phyloP scores from a whole-genome alignment of 2,329 filamentous ascomycete genomes.

The Botrytis aclada region DNA sequence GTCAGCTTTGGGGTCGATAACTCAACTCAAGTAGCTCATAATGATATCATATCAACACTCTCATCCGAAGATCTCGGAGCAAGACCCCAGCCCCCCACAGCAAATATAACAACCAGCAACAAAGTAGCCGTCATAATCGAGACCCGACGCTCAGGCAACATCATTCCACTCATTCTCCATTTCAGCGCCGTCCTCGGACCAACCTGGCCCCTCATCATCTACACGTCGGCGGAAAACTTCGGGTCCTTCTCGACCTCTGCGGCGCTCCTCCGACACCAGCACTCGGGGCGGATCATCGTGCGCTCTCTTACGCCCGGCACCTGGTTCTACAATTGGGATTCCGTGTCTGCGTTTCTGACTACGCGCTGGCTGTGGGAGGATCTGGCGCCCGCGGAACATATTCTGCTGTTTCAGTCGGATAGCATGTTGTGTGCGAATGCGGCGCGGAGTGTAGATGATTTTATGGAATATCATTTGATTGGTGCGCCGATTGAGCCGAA shows the following conservation, averaged over 20 bases:
- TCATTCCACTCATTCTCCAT: conserved; percentile 42
- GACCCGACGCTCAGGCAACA: conserved; percentile 36
- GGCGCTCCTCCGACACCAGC: conserved; percentile 40
- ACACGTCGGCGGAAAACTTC: conserved; percentile 37
- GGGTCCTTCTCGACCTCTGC: conserved; percentile 38
- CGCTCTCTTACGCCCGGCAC: conserved; percentile 39
- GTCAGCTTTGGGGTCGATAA: neutral
- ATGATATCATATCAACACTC: neutral
- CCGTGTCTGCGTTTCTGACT: conserved; percentile 40
- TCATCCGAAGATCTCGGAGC: neutral
- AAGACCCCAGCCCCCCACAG: conserved; percentile 17
- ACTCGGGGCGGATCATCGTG: conserved; percentile 38
- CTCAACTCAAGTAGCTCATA: neutral
- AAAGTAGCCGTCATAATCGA: conserved; percentile 42
- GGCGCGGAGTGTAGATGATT: conserved; percentile 38
- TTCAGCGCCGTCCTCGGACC: conserved; percentile 43
- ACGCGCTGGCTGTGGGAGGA: conserved; percentile 39
- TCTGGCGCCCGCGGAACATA: conserved; percentile 36
- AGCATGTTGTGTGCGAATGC: conserved; percentile 40
- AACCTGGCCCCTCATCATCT: conserved; percentile 45
- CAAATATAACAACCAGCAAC: conserved; percentile 30
- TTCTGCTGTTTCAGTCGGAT: conserved; percentile 39
- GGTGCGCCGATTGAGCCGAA: conserved; percentile 38
- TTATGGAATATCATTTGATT: conserved; percentile 40
- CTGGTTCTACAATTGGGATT: conserved; percentile 39